These are phyloP conservation scores for Ustilago trichophora DNA, from an alignment of 1,284 basidiomycete genomes.

Conservation along the genomic window DNA sequence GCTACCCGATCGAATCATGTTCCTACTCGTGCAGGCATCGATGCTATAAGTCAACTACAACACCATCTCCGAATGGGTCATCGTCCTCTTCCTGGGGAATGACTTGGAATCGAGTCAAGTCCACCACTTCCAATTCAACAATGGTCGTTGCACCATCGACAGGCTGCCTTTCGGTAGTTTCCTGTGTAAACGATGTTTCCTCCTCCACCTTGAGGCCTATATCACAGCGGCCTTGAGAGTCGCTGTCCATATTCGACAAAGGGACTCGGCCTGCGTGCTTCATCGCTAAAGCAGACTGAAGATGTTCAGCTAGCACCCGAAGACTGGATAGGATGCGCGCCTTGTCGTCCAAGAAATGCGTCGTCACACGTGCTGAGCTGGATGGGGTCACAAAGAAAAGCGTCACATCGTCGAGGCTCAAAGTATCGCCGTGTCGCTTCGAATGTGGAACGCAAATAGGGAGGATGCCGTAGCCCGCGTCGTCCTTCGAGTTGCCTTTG, in stretches of 20 bases:
- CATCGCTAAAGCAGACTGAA: neutral
- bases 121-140: conserved; percentile 20
- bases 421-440: too few species aligned
- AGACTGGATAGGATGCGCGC: conserved; percentile 44
- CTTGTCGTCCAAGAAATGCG: conserved; percentile 58
- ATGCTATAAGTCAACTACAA: too few species aligned
- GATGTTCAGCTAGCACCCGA: conserved; percentile 9
- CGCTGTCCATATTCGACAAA: too few species aligned
- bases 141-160: neutral
- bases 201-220: neutral
- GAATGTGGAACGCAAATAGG: conserved; percentile 29
- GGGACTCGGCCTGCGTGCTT: too few species aligned
- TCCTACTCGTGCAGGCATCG: neutral
- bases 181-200: neutral
- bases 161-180: neutral
- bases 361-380: conserved; percentile 58
- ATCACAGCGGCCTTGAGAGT: neutral
- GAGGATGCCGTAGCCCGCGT: conserved; percentile 37
- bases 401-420: conserved; percentile 22
- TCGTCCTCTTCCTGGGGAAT: neutral
- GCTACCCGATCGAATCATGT: too few species aligned
- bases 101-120: conserved; percentile 1
- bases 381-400: conserved; percentile 54
- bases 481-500: conserved; percentile 40
- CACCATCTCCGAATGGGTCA: too few species aligned